Evolutionary conservation across 2,329 filamentous ascomycete species (phyloP).

Genomic region (Colletotrichum plurivorum): DNA sequence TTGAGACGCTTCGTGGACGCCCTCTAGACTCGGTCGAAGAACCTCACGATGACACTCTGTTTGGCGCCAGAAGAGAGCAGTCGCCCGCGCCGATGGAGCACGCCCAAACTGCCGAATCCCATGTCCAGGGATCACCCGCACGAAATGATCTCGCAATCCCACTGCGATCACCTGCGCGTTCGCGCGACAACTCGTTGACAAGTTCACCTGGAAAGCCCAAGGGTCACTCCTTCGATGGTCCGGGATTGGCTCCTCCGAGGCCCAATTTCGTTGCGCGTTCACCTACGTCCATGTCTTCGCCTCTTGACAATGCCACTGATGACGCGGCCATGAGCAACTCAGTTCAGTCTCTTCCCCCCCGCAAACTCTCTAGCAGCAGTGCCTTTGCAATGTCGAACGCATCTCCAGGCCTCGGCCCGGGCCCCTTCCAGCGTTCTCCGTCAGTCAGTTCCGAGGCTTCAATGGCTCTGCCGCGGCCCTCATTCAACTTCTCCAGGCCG

Average conservation of each 20-base stretch:
- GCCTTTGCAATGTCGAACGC: constrained; percentile 57
- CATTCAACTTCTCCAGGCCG: constrained; percentile 95
- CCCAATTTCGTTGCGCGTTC: constrained; percentile 65
- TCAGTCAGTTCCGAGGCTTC: constrained; percentile 89
- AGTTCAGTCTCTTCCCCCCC: constrained; percentile 75
- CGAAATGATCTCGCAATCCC: constrained; percentile 53
- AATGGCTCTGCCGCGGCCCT: constrained; percentile 75
- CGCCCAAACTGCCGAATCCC: constrained; percentile 47
- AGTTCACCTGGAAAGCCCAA: constrained; percentile 62
- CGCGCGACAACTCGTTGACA: constrained; percentile 46
- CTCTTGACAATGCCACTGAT: constrained; percentile 78
- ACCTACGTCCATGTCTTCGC: constrained; percentile 74
- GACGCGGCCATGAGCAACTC: constrained; percentile 71
- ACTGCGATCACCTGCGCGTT: constrained; percentile 52
- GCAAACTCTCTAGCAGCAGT: constrained; percentile 81
- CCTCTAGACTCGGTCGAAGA: constrained; percentile 43
- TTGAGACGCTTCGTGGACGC: constrained; percentile 58
- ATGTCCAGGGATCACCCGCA: constrained; percentile 40
- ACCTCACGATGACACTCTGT: constrained; percentile 58
- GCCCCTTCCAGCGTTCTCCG: constrained; percentile 79
- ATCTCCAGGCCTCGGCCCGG: constrained; percentile 70
- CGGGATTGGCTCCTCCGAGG: constrained; percentile 65
- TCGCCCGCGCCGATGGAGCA: constrained; percentile 69
- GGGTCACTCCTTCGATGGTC: constrained; percentile 64
- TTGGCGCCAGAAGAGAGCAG: constrained; percentile 70